Evolutionary conservation across 257 asterid genomes (phyloP).

Genomic region (Solanum piurae): DNA sequence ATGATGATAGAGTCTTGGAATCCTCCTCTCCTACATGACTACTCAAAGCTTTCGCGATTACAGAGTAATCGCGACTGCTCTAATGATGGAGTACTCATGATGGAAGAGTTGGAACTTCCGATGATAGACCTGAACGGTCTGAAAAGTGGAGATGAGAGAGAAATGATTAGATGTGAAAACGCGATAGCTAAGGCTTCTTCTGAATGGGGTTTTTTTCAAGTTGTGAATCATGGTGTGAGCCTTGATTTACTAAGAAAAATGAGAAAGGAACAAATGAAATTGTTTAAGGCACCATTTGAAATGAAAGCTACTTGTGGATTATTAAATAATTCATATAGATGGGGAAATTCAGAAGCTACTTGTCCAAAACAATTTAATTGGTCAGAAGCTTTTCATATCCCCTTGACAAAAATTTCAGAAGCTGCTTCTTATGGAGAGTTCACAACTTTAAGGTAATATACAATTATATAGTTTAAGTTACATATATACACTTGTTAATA

Average conservation of each 20-base stretch:
- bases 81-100: not conserved
- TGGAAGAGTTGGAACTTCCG: slow-evolving; percentile 27
- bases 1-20: slow-evolving; percentile 9
- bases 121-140: slow-evolving; percentile 28
- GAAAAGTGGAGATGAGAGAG: slow-evolving; percentile 3
- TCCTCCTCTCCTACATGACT: slow-evolving; percentile 20
- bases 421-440: slow-evolving; percentile 42
- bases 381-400: slow-evolving; percentile 71
- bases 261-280: slow-evolving; percentile 37
- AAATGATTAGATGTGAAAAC: slow-evolving; percentile 13
- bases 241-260: slow-evolving; percentile 19
- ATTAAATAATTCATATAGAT: slow-evolving; percentile 50
- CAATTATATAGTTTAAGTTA: not conserved
- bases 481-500: not conserved
- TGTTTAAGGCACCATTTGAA: slow-evolving; percentile 38
- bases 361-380: slow-evolving; percentile 50
- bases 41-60: not conserved
- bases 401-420: slow-evolving; percentile 40
- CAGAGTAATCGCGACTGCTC: not conserved
- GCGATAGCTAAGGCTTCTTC: slow-evolving; percentile 40
- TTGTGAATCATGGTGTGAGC: slow-evolving; percentile 55
- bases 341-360: slow-evolving; percentile 52
- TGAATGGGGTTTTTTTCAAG: slow-evolving; percentile 72
- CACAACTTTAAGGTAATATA: slow-evolving; percentile 35
- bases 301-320: slow-evolving; percentile 37